A percentile compares a stretch with the other conserved stretches of the same genome.
These are phyloP conservation scores for Dendrobium officinale DNA, from an alignment of 106 monocot species.

Conservation along the genomic window DNA sequence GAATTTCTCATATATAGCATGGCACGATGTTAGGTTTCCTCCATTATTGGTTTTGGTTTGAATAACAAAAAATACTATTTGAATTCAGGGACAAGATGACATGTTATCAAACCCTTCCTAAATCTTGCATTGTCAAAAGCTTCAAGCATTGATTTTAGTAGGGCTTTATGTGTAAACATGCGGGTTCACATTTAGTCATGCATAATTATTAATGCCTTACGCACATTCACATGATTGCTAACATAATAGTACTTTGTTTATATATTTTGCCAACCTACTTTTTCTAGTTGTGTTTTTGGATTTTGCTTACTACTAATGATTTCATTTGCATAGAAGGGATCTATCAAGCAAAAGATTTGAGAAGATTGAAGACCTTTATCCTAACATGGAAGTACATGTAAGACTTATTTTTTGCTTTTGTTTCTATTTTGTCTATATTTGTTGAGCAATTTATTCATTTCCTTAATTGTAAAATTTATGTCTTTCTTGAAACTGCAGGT, in stretches of 20 bases:
- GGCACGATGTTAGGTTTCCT: no score
- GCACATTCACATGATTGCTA: background rate
- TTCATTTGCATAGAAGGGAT: constrained; percentile 24
- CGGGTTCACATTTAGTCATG: no score
- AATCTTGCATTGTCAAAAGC: no score
- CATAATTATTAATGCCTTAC: no score
- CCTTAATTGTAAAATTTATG: background rate
- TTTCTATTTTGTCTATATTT: background rate
- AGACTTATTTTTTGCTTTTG: constrained; percentile 3
- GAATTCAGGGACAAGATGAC: no score
- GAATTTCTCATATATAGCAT: no score
- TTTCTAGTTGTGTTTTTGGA: background rate
- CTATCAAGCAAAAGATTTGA: constrained; percentile 21
- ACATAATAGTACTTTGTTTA: background rate
- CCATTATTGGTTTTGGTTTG: no score
- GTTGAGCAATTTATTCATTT: background rate
- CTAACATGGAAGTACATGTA: constrained; percentile 64
- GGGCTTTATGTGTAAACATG: no score
- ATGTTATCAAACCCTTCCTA: no score
- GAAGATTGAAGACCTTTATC: constrained; percentile 50
- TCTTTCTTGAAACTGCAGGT: background rate
- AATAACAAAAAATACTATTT: no score
- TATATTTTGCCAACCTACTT: background rate
- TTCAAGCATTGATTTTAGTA: no score
- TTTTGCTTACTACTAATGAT: background rate